Conservation (phyloP, 2,329 filamentous ascomycete genomes). For the Endothia cerciana region DNA sequence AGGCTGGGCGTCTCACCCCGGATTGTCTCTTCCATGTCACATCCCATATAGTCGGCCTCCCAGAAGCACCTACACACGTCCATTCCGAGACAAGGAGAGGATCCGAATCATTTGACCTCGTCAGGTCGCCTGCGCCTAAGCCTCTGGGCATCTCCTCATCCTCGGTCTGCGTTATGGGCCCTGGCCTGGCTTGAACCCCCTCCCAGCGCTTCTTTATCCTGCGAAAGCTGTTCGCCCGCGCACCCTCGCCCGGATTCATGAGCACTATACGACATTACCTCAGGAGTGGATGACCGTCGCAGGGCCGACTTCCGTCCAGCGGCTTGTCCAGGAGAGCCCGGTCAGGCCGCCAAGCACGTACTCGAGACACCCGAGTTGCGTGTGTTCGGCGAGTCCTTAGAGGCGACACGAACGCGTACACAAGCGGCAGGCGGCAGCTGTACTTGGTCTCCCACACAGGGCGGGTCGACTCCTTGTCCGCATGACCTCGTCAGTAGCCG, state of each 20-base stretch:
- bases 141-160: too few relatives aligned
- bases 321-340: background rate
- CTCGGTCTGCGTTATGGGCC: background rate
- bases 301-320: background rate
- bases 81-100: too few relatives aligned
- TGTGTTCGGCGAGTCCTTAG: background rate
- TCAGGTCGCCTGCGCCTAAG: too few relatives aligned
- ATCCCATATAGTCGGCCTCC: too few relatives aligned
- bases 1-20: too few relatives aligned
- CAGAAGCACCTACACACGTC: too few relatives aligned
- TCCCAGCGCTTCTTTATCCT: background rate
- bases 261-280: background rate
- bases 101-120: background rate
- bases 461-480: constrained; percentile 22
- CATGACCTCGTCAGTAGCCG: constrained; percentile 48
- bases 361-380: background rate
- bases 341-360: background rate
- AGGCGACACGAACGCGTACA: background rate
- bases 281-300: background rate
- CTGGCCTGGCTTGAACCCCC: background rate
- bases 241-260: background rate
- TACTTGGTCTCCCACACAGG: background rate
- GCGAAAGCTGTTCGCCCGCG: too few relatives aligned
- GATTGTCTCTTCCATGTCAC: too few relatives aligned
- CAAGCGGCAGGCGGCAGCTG: too few relatives aligned